Evolutionary conservation across 23 red algal species (phyloP).

Genomic region (Gracilaria gracilis): DNA sequence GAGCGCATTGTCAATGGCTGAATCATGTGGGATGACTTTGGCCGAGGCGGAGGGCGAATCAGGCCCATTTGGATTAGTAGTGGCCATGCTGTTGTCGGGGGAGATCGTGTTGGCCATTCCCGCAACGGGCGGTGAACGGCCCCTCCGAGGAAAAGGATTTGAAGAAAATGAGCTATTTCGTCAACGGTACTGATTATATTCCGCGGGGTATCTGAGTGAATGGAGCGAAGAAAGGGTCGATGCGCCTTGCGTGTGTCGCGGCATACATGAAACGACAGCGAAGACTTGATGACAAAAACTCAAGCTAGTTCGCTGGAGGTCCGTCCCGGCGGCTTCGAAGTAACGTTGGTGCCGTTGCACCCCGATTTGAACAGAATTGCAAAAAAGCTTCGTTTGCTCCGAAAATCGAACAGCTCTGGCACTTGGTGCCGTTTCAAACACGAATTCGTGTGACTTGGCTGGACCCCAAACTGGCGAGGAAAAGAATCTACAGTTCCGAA

Average conservation of each 20-base stretch:
- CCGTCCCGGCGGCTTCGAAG: too few relatives aligned
- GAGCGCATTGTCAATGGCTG: slow-evolving; percentile 13
- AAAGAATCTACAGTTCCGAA: too few relatives aligned
- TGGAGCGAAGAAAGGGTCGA: not conserved
- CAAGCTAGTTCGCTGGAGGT: too few relatives aligned
- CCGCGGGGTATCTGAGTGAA: not conserved
- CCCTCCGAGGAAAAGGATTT: not conserved
- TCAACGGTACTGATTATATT: not conserved
- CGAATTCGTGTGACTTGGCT: too few relatives aligned
- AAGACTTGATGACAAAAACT: too few relatives aligned
- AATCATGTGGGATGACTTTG: slow-evolving; percentile 6
- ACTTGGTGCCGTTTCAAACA: too few relatives aligned
- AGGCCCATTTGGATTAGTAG: slow-evolving; percentile 13
- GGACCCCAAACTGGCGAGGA: too few relatives aligned
- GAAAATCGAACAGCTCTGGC: too few relatives aligned
- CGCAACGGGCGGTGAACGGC: not conserved
- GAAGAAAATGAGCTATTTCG: not conserved
- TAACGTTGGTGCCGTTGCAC: too few relatives aligned
- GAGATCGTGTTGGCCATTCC: slow-evolving; percentile 31
- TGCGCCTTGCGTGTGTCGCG: not conserved
- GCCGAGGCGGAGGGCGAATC: not conserved
- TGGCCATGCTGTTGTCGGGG: slow-evolving; percentile 26
- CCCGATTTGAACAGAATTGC: too few relatives aligned
- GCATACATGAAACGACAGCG: too few relatives aligned
- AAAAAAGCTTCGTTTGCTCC: too few relatives aligned